Evolutionary conservation across 1,284 basidiomycete species (phyloP).

Genomic region (Cutaneotrichosporon daszewskae): DNA sequence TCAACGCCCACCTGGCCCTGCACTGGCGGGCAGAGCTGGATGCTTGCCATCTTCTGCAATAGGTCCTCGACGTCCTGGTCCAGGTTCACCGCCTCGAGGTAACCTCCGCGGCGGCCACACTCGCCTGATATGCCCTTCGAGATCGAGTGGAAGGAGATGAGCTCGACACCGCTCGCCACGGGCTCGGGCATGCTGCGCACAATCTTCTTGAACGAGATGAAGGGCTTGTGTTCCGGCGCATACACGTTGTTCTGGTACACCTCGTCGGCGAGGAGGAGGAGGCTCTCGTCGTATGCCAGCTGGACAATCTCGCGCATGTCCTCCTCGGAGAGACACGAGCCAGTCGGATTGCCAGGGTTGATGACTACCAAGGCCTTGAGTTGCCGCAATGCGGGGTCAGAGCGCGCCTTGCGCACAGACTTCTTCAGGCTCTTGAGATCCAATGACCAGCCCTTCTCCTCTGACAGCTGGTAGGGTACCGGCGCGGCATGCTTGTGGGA

Average conservation of each 20-base stretch:
- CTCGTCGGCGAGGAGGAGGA: constrained; percentile 84
- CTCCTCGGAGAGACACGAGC: constrained; percentile 63
- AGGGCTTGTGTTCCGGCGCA: constrained; percentile 56
- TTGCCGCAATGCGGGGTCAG: constrained; percentile 53
- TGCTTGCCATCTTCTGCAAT: constrained; percentile 85
- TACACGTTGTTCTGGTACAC: constrained; percentile 89
- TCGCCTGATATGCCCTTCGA: constrained; percentile 87
- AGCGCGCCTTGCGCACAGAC: constrained; percentile 60
- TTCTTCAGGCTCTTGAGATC: constrained; percentile 61
- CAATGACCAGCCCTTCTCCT: constrained; percentile 72
- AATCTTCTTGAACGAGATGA: constrained; percentile 82
- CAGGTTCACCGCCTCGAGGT: constrained; percentile 81
- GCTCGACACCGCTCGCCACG: constrained; percentile 52
- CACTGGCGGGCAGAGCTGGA: constrained; percentile 75
- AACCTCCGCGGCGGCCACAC: constrained; percentile 86
- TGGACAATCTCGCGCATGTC: constrained; percentile 67
- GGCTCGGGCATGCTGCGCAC: constrained; percentile 56
- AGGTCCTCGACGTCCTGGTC: constrained; percentile 63
- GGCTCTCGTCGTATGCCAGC: constrained; percentile 70
- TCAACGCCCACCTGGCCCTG: constrained; percentile 75
- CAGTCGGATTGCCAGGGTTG: constrained; percentile 91
- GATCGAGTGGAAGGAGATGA: constrained; percentile 87
- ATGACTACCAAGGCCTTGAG: constrained; percentile 82
- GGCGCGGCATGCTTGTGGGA: constrained; percentile 70
- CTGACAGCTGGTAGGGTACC: constrained; percentile 79